Evolutionary conservation across 2,329 filamentous ascomycete species (phyloP), one percentile per base, ranked within the genome.

Genomic region (Aspergillus fructus): DNA sequence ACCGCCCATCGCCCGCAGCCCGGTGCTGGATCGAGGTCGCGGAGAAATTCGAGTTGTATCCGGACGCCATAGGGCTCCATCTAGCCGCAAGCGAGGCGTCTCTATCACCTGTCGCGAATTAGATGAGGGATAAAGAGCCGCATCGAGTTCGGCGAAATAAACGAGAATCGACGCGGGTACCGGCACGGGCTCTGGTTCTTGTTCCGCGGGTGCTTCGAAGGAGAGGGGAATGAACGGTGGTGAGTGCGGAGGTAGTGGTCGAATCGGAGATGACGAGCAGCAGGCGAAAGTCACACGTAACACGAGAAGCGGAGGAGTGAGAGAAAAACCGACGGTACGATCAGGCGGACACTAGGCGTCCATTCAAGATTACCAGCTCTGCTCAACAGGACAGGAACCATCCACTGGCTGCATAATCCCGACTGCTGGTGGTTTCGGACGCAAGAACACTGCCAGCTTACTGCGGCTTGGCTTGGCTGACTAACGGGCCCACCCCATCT

Each of bases 11-110:
- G 60, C 67, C 70, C 58, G 72, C 62, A 48, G 64, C 68, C 53
- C 73, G 75, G 63, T 74, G 70, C 64, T 76, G 74, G 64, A 70
- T 73, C 59, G 75, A 76, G 62, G 71, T 73, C 59, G 69, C 71
- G 56, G 75, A 76, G 69, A 72, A 75, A 62, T 68, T 68, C 68
- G 70, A 71, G 66, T 76, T 73, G 64, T 75, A 71, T 67, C 68
- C 74, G 68, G 75, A 76, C 73, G 75, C 75, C 75, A 78, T 78
- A 65, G 66, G 70, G 71, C 72, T 75, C 75, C 75, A 76, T 76
- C 65, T 70, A 76, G 73, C 67, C 70, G 63, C 64, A 65, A 59
- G 55, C 55, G 49, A 55, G 58, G 66, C 66, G 62, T 68, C 61
- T 64, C 59, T 74, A 71, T 71, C 70, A 75, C 68, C 70, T 68